Evolutionary conservation across 352 stramenopile genomes (phyloP).

Genomic region (Globisporangium spiculum): DNA sequence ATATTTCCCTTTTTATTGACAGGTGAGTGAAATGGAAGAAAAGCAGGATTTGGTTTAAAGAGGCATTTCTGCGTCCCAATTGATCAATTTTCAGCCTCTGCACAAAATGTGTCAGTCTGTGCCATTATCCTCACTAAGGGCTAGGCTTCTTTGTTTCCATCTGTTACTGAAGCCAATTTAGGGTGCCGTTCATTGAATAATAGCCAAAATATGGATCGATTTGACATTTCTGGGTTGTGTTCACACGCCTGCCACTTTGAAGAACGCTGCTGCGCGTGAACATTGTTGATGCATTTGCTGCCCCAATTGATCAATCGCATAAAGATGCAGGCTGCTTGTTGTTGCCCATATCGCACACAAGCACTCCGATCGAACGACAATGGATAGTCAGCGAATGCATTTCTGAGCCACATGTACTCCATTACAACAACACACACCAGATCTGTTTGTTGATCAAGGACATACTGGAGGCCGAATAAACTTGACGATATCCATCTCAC

Average conservation of each 20-base stretch:
- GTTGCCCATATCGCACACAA: background rate
- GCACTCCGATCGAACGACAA: background rate
- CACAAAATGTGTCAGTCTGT: background rate
- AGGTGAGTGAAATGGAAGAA: background rate
- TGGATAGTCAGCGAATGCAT: background rate
- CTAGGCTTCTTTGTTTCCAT: background rate
- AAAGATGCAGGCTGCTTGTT: background rate
- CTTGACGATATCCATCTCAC: background rate
- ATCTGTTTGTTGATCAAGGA: background rate
- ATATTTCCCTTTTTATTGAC: background rate
- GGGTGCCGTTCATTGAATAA: background rate
- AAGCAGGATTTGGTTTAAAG: background rate
- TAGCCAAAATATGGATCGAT: background rate
- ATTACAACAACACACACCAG: background rate
- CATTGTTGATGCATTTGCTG: background rate
- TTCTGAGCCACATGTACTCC: background rate
- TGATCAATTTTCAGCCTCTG: background rate
- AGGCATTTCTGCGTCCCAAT: background rate
- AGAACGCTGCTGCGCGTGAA: background rate
- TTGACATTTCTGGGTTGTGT: background rate
- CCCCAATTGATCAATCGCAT: background rate
- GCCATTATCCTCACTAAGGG: background rate
- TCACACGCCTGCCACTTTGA: background rate
- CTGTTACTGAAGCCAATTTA: background rate
- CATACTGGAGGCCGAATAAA: background rate